These are phyloP conservation scores for Populus simonii DNA, from an alignment of 345 rosid genomes.

Conservation along the genomic window DNA sequence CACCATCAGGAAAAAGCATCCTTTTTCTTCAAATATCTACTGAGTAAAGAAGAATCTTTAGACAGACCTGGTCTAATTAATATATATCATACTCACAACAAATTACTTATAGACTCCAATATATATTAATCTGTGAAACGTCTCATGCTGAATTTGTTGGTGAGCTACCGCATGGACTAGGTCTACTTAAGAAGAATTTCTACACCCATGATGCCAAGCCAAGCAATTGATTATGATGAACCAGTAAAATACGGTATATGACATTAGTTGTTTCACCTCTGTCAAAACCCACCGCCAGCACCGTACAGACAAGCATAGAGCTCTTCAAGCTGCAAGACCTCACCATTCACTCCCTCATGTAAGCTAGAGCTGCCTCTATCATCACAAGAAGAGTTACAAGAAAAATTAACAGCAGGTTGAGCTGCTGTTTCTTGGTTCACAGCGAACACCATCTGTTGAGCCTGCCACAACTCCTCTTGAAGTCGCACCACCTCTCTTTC, in stretches of 20 bases:
- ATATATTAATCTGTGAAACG: background rate
- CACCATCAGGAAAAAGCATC: background rate
- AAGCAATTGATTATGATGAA: background rate
- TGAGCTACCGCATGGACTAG: background rate
- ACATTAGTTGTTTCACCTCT: background rate
- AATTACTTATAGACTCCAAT: background rate
- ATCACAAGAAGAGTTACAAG: conserved; percentile 36
- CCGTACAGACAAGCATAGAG: conserved; percentile 63
- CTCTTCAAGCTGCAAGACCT: conserved; percentile 56
- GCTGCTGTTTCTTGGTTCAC: conserved; percentile 11
- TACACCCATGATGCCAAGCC: background rate
- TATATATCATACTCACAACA: background rate
- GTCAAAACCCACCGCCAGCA: conserved; percentile 28
- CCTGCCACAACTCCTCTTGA: conserved; percentile 55
- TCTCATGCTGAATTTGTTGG: background rate
- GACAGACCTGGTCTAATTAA: no score
- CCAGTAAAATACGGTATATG: background rate
- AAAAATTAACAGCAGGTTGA: conserved; percentile 9
- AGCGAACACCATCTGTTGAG: conserved; percentile 42
- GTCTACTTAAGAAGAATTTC: background rate
- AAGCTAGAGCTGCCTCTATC: conserved; percentile 34
- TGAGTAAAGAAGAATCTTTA: no score
- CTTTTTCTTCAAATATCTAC: background rate
- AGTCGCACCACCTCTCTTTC: conserved; percentile 66
- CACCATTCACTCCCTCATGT: conserved; percentile 24